Evolutionary conservation across 2,329 filamentous ascomycete species (phyloP).

Genomic region (Chaetothyriales sp.): DNA sequence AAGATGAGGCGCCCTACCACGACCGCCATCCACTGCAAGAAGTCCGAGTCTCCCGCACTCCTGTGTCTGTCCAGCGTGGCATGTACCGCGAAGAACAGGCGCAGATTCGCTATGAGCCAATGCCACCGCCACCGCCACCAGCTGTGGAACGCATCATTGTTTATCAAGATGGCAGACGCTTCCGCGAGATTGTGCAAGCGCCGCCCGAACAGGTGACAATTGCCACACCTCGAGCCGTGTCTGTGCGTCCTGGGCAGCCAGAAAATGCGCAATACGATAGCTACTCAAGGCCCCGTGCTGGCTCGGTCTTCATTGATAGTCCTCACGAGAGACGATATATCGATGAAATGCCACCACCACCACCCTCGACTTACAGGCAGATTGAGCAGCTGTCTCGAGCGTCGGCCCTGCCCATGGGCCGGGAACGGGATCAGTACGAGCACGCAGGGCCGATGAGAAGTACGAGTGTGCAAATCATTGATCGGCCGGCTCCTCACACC

Average conservation of each 20-base stretch:
- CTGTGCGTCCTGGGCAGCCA: constrained; percentile 9
- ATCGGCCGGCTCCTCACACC: constrained; percentile 26
- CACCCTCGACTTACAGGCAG: constrained; percentile 28
- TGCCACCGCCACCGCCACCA: constrained; percentile 31
- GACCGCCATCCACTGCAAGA: constrained; percentile 26
- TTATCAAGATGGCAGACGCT: constrained; percentile 73
- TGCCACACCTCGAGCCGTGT: constrained; percentile 19
- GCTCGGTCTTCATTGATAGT: constrained; percentile 29
- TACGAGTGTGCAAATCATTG: constrained; percentile 29
- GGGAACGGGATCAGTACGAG: constrained; percentile 13
- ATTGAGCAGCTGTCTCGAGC: constrained; percentile 26
- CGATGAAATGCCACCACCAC: constrained; percentile 34
- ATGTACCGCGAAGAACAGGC: constrained; percentile 31
- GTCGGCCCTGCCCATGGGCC: constrained; percentile 3
- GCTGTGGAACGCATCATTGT: constrained; percentile 57
- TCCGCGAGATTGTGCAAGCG: constrained; percentile 43
- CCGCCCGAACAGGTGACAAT: constrained; percentile 20
- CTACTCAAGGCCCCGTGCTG: constrained; percentile 21
- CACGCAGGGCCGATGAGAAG: constrained; percentile 23
- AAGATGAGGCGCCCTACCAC: constrained; percentile 22
- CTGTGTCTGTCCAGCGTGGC: constrained; percentile 26
- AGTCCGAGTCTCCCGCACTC: constrained; percentile 30
- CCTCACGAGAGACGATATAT: constrained; percentile 29
- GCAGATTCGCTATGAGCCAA: constrained; percentile 29
- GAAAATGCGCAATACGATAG: constrained; percentile 12